These are phyloP conservation scores for Verticillium dahliae DNA, from an alignment of 2,329 filamentous ascomycete genomes.

Conservation along the genomic window DNA sequence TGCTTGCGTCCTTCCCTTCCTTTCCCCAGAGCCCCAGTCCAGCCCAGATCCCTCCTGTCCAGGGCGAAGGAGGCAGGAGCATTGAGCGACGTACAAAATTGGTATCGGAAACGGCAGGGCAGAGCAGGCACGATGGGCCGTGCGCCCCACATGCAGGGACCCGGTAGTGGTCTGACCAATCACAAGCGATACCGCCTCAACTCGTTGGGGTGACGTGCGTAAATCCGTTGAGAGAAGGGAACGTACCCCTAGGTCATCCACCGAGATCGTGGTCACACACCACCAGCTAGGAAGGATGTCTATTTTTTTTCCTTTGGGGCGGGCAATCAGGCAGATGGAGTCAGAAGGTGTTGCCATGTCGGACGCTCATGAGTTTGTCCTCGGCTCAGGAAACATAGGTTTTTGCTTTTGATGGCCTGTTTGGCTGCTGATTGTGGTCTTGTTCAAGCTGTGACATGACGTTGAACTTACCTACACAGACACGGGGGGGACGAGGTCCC, in stretches of 20 bases:
- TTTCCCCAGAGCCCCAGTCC: not conserved
- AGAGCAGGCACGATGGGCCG: not conserved
- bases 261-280: not conserved
- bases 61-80: not conserved
- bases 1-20: not conserved
- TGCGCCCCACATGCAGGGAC: not conserved
- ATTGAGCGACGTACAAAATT: not conserved
- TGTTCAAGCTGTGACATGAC: not conserved
- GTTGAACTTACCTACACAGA: not conserved
- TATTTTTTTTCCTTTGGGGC: not conserved
- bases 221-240: conserved; percentile 1
- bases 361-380: not conserved
- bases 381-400: not conserved
- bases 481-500: not conserved
- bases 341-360: not conserved
- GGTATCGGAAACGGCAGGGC: not conserved
- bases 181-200: not conserved
- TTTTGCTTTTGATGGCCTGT: not conserved
- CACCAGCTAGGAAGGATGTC: not conserved
- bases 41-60: conserved; percentile 5
- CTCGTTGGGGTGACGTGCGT: conserved; percentile 4
- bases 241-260: not conserved
- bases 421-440: not conserved
- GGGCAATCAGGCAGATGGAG: not conserved
- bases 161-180: not conserved